Evolutionary conservation across 306 rosid genomes (phyloP).

Genomic region (Cyclanthera cordifolia): DNA sequence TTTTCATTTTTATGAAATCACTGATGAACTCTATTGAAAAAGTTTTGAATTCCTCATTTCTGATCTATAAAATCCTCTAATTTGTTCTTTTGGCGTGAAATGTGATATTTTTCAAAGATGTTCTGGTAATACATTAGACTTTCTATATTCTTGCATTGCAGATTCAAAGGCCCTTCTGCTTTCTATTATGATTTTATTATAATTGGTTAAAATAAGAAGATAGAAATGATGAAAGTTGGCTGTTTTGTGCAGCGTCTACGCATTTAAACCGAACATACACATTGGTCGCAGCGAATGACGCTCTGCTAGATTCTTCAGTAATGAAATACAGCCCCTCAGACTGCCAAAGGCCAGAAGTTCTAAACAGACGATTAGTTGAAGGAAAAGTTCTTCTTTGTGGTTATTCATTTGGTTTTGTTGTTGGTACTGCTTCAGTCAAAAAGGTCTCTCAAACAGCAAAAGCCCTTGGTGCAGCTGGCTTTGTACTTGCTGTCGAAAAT

Average conservation of each 20-base stretch:
- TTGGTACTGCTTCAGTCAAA: conserved; percentile 72
- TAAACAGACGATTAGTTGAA: conserved; percentile 73
- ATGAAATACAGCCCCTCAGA: conserved; percentile 76
- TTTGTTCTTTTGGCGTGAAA: background rate
- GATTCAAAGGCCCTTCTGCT: background rate
- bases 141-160: background rate
- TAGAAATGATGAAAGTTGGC: conserved; percentile 8
- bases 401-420: conserved; percentile 88
- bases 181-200: background rate
- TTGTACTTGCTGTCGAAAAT: conserved; percentile 91
- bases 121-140: background rate
- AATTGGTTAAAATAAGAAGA: background rate
- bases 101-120: background rate
- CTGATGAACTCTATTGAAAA: background rate
- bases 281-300: conserved; percentile 92
- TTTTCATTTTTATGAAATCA: background rate
- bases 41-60: background rate
- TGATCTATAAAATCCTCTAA: background rate
- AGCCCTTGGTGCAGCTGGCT: conserved; percentile 92
- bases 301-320: conserved; percentile 76
- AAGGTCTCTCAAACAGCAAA: conserved; percentile 85
- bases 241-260: conserved; percentile 59
- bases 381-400: conserved; percentile 98
- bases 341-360: conserved; percentile 86
- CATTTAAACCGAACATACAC: conserved; percentile 58